Conservation (phyloP, 306 rosid genomes). For the Pterocarpus macrocarpus region DNA sequence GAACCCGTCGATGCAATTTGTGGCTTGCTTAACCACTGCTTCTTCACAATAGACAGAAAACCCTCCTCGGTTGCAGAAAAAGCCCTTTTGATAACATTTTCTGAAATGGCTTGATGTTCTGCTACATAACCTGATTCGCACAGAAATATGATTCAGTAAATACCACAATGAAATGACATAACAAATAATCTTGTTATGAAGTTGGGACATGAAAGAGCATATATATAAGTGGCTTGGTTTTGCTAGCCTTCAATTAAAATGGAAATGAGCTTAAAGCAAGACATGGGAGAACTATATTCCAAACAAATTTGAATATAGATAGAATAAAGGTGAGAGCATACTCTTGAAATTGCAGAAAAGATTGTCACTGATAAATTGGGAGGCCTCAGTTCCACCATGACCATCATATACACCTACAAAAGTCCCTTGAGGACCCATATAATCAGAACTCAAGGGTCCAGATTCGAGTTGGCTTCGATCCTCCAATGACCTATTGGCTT, state of each 20-base stretch:
- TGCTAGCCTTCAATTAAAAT: conserved; percentile 5
- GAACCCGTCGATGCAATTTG: conserved; percentile 81
- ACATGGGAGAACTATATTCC: background rate
- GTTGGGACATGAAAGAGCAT: background rate
- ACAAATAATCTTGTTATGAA: conserved; percentile 8
- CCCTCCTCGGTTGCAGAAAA: conserved; percentile 77
- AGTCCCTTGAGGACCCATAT: conserved; percentile 72
- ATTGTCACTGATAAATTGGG: conserved; percentile 73
- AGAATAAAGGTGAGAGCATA: conserved; percentile 52
- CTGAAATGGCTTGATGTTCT: conserved; percentile 69
- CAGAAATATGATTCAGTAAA: background rate
- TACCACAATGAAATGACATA: background rate
- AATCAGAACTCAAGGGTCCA: conserved; percentile 68
- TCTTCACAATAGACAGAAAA: conserved; percentile 75
- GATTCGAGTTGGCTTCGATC: conserved; percentile 86
- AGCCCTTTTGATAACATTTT: conserved; percentile 68
- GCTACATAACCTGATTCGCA: conserved; percentile 65
- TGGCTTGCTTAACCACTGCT: conserved; percentile 70
- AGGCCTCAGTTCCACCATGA: conserved; percentile 86
- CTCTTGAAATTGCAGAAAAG: conserved; percentile 80
- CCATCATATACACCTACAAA: conserved; percentile 86
- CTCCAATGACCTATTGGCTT: conserved; percentile 78
- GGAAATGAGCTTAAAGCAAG: conserved; percentile 13
- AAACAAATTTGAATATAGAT: background rate
- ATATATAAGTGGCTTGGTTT: conserved; percentile 1